Conservation (phyloP, 805 yeast genomes). For the Tetrapisispora pingtungensis region DNA sequence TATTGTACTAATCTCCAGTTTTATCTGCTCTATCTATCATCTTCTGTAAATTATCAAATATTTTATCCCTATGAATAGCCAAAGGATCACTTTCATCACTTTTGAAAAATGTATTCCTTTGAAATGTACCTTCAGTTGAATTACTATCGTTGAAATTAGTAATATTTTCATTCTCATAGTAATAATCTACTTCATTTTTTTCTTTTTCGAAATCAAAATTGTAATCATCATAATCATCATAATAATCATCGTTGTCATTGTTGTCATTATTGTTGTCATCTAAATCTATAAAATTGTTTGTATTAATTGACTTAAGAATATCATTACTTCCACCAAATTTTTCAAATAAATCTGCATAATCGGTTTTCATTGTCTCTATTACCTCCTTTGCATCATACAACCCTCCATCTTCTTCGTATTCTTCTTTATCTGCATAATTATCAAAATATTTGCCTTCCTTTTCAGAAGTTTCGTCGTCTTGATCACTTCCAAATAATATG, state of each 20-base stretch:
- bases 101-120: constrained; percentile 46
- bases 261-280: constrained; percentile 28
- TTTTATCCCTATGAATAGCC: constrained; percentile 54
- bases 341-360: constrained; percentile 17
- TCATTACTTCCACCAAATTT: constrained; percentile 15
- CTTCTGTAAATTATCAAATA: constrained; percentile 46
- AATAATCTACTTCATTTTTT: constrained; percentile 57
- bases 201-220: no score
- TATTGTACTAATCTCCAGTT: no score
- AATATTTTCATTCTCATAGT: constrained; percentile 42
- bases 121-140: constrained; percentile 42
- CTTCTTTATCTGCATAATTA: not conserved
- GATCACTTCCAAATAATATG: constrained; percentile 30
- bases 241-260: constrained; percentile 7
- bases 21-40: constrained; percentile 37
- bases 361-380: not conserved
- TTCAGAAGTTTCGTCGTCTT: constrained; percentile 30
- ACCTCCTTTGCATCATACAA: not conserved
- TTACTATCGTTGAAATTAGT: constrained; percentile 36
- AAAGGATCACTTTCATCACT: constrained; percentile 48
- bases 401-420: constrained; percentile 1
- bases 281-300: constrained; percentile 26
- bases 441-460: constrained; percentile 16
- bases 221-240: constrained; percentile 23
- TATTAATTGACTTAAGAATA: constrained; percentile 17